Base-by-base conservation (phyloP, 345 rosid genomes). In the Barbarea vulgaris region DNA sequence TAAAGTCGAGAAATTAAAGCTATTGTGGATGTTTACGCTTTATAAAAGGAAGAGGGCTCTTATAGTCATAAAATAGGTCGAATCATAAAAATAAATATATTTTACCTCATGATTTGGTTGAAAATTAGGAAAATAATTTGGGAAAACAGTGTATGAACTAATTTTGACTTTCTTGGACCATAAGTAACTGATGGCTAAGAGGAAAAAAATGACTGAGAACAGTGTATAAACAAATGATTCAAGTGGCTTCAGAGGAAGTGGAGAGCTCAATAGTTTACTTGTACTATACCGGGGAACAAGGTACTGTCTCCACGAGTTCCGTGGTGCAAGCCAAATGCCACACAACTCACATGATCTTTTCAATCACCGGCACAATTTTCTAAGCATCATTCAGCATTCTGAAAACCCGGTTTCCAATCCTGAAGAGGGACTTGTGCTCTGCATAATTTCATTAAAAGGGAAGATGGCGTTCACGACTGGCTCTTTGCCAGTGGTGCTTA, bases 361-460 rank as follows among this genome's bases (percentile, higher is more conserved):
- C 70, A 92, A 90, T 57, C 91, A 90, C 78, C 80, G 96, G 39
- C 96, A 90, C 82, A 78, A 82, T 12, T 84, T 70, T 60, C 81
- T 87, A 31, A 83, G 87, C 73, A 80, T 84, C 84, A 36, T 83
- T 88, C 17, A 52, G 79, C 61, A 82, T 86, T 69, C 77, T 92
- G 80, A 92, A 83, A 77, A 67, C 84, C 24, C 81, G 96, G 46
- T 92, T 90, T 79, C 93, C 96, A 3, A 87, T 90, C 56, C 89
- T 88, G 64, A 88, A 85, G 80, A 88, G 97, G 81, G 97, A 90
- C 78, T 80, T 88, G 96, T 65, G 87, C 87, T 67, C 74, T 89
- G 24, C 97, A 92, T 67, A 92, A 89, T 78, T 89, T 68, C 80
- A 80, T 89, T 42, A 77, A 84, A 27, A 85, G 73, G 2, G 91